phyloP scores from a whole-genome alignment of 192 early-diverging fungal species.

The Oehlia diaphana region DNA sequence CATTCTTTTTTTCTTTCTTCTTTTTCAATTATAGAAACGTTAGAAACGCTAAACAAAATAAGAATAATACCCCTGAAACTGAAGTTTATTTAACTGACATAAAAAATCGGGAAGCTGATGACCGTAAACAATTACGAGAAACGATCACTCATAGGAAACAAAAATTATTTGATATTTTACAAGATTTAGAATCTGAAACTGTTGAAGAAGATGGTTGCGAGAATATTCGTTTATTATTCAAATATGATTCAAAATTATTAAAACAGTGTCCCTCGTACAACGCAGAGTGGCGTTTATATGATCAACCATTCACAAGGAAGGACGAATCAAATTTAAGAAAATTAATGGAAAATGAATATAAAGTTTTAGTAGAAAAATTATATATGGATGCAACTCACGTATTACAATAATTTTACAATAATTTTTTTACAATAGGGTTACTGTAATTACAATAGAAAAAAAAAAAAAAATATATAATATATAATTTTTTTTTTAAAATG shows the following conservation, averaged over 20 bases:
- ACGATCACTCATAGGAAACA: not conserved
- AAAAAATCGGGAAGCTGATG: not conserved
- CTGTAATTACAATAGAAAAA: too few species aligned
- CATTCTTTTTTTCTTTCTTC: not conserved
- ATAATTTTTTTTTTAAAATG: too few species aligned
- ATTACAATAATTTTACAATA: not conserved
- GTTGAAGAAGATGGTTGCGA: not conserved
- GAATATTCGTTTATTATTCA: not conserved
- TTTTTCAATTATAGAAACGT: not conserved
- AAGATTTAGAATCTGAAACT: not conserved
- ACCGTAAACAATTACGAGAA: not conserved
- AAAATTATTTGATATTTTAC: not conserved
- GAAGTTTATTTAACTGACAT: not conserved
- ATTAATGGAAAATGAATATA: slow-evolving; percentile 9
- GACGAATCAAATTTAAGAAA: not conserved
- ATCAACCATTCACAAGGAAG: not conserved
- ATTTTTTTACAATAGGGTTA: not conserved
- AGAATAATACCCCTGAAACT: not conserved
- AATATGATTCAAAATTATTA: not conserved
- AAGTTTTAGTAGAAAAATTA: not conserved
- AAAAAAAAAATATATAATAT: too few species aligned
- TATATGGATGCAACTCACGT: not conserved
- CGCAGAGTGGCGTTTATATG: not conserved
- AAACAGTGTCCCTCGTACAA: not conserved
- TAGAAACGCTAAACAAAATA: not conserved